Base-by-base conservation (phyloP, 768 basidiomycete species). In the Imleria badia region DNA sequence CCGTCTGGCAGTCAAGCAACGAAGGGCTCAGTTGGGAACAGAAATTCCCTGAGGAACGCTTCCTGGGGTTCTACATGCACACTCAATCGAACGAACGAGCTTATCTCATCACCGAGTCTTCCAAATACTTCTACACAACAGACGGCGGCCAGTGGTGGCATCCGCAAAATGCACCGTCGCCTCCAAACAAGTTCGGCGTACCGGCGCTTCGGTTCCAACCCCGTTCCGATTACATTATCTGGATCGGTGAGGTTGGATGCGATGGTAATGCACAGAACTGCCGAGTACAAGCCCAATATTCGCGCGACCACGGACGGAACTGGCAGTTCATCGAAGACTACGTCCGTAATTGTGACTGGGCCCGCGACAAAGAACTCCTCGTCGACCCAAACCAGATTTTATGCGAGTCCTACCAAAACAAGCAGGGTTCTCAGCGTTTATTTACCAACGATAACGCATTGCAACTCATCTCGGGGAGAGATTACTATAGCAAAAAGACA, bases 1-100 rank as follows among this genome's bases (percentile, higher is more conserved):
- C 82, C 0, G 78, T 98, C 50, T 98, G 93, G 93, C 94, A 98
- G 74, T 97, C 94, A 1, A 84, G 83, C 63, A 98, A 94, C 66
- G 95, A 99, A 71, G 97, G 96, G 1, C 94, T 92, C 71, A 85
- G 85, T 0, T 99, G 96, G 95, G 78, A 79, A 40, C 85, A 84
- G 55, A 78, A 86, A 14, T 73, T 69, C 65, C 78, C 82, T 0
- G 76, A 75, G 1, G 77, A 86, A 54, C 81, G 77, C 15, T 89
- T 98, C 76, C 73, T 97, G 34, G 85, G 81, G 1, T 89, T 98
- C 72, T 89, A 89, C 63, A 90, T 95, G 75, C 96, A 99, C 76
- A 73, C 79, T 31, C 89, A 88, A 73, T 71, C 82, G 19, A 60
- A 78, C 45, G 91, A 91, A 56, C 89, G 95, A 12, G 96, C 94